Evolutionary conservation across 148 eudicot species (phyloP).

Genomic region (Vaccinium vitisidaea): DNA sequence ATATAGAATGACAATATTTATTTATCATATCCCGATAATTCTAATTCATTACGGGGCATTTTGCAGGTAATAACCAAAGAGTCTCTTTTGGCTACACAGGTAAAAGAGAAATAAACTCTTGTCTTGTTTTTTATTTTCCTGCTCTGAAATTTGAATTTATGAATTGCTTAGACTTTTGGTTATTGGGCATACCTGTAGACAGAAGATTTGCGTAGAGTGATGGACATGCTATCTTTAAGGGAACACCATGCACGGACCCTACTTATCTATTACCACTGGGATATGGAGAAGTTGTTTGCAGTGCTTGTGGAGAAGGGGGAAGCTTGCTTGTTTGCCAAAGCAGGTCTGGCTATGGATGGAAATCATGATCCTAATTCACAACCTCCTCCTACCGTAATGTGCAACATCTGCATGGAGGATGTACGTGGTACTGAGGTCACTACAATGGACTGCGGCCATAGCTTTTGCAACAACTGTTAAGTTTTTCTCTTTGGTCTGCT

Average conservation of each 20-base stretch:
- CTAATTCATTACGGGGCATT: background rate
- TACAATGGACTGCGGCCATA: conserved; percentile 74
- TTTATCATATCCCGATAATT: background rate
- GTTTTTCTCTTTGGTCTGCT: conserved; percentile 14
- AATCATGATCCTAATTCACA: conserved; percentile 25
- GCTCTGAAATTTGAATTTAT: background rate
- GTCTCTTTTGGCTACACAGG: conserved; percentile 67
- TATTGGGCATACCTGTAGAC: conserved; percentile 30
- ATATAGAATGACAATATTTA: background rate
- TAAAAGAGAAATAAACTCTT: conserved; percentile 10
- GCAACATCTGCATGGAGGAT: conserved; percentile 62
- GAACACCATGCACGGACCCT: conserved; percentile 70
- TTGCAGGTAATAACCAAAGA: conserved; percentile 64
- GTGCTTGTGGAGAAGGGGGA: conserved; percentile 59
- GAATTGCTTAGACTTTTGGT: background rate
- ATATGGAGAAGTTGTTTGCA: conserved; percentile 51
- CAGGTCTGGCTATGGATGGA: conserved; percentile 45
- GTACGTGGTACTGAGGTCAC: conserved; percentile 38
- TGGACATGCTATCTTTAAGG: conserved; percentile 60
- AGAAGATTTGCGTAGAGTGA: conserved; percentile 60
- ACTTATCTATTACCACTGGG: conserved; percentile 67
- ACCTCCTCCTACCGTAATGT: conserved; percentile 32
- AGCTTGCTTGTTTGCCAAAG: conserved; percentile 49
- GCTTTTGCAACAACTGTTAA: conserved; percentile 67
- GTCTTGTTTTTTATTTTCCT: background rate